These are phyloP conservation scores for Oryza meridionalis DNA, from an alignment of 176 grass and related monocot genomes.

Conservation along the genomic window DNA sequence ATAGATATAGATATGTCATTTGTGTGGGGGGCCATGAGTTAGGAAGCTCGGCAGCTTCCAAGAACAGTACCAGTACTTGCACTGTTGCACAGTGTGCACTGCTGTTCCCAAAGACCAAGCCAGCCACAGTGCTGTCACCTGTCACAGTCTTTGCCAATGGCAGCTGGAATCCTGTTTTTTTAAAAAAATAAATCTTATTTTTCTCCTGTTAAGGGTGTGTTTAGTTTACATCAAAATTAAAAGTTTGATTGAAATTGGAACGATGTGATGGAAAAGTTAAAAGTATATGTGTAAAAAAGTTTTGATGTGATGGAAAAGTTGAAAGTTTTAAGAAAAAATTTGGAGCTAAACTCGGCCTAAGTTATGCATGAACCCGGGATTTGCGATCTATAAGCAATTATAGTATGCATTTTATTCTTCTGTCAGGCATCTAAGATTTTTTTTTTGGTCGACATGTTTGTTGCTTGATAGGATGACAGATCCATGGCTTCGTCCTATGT, in stretches of 20 bases:
- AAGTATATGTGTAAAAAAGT: no score
- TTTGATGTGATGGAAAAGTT: no score
- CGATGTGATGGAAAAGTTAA: no score
- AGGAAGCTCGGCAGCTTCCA: slow-evolving; percentile 56
- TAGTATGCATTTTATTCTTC: slow-evolving; percentile 6
- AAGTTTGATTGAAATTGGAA: no score
- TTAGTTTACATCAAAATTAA: no score
- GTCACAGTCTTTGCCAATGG: slow-evolving; percentile 15
- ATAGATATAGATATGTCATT: no score
- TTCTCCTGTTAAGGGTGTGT: background rate
- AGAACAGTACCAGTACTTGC: slow-evolving; percentile 12
- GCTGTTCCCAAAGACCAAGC: slow-evolving; percentile 40
- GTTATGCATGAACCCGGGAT: slow-evolving; percentile 23
- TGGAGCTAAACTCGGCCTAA: background rate
- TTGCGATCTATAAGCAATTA: background rate
- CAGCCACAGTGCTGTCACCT: slow-evolving; percentile 23
- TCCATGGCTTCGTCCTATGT: background rate
- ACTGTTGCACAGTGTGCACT: slow-evolving; percentile 24
- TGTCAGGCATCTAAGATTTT: background rate
- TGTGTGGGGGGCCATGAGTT: slow-evolving; percentile 30
- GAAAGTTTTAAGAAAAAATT: no score
- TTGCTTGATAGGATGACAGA: background rate
- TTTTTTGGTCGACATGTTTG: background rate
- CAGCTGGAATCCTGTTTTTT: background rate
- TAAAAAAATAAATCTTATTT: background rate